Evolutionary conservation across 202 grass and related monocot species (phyloP), one percentile per base, ranked within the genome.

Genomic region (Panicum virgatum): DNA sequence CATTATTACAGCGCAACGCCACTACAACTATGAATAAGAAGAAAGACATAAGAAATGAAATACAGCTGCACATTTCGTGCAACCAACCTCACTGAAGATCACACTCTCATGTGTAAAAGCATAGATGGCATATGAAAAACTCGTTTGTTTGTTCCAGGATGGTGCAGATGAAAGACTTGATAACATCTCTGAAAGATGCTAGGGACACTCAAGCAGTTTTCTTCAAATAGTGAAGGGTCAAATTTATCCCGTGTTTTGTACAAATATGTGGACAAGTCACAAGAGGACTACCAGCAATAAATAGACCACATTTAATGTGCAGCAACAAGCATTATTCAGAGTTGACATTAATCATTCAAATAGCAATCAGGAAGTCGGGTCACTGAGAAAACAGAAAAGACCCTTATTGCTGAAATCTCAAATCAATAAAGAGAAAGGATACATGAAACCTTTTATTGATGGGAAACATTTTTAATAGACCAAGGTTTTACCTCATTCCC

Each of bases 401-500:
- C 16, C 20, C 13, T 30, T 64, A 58, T 70, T 23, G 6, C 9
- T 12, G 16, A 78, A 42, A 73, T 51, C 29, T 12, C 12, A 48
- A 62, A 85, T 69, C 15, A 39, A 3, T 80, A 19, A 62, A 43
- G 36, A 78, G 14, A 18, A 10, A 38, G 8, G 54, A 26, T 38
- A 14, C 66, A 76, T n/a, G 42, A 43, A 74, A 46, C 10, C 26
- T 27, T 46, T 15, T n/a, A 39, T 32, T 86, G 73, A 60, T 47
- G 12, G 27, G 22, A 72, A 80, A 58, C 3, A 27, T 1, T 84
- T 46, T 29, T 34, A 84, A 79, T 48, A 80, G 15, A 84, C 77
- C 30, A 23, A 30, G 53, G 45, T 75, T 40, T 76, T 86, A 98
- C 96, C 96, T 96, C 96, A 30, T 98, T 98, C 42, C 96, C 96